Evolutionary conservation across 805 yeast genomes (phyloP).

Genomic region (Peterozyma toletana): DNA sequence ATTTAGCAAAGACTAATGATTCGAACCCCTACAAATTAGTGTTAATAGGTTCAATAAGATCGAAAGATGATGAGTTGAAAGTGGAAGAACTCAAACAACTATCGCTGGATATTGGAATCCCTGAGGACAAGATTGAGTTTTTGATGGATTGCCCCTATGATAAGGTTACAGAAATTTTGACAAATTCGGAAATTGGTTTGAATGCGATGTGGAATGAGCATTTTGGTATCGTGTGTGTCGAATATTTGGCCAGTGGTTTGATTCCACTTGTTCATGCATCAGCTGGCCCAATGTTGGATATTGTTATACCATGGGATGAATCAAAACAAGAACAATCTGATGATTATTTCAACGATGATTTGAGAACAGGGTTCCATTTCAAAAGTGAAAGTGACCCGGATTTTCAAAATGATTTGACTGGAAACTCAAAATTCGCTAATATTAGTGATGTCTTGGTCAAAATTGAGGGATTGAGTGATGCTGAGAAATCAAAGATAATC

Average conservation of each 20-base stretch:
- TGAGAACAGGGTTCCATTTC: constrained; percentile 76
- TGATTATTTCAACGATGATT: constrained; percentile 19
- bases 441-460: constrained; percentile 42
- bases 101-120: constrained; percentile 36
- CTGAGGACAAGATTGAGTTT: constrained; percentile 38
- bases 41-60: constrained; percentile 81
- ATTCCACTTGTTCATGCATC: constrained; percentile 90
- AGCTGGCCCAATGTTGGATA: constrained; percentile 91
- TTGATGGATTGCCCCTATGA: constrained; percentile 70
- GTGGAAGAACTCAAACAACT: constrained; percentile 41
- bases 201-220: constrained; percentile 99
- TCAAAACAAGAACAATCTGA: constrained; percentile 16
- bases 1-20: constrained; percentile 21
- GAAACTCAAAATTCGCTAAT: constrained; percentile 28
- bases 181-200: constrained; percentile 62
- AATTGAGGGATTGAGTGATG: constrained; percentile 15
- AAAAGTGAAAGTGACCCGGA: constrained; percentile 70
- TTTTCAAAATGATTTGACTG: constrained; percentile 19
- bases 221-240: constrained; percentile 96
- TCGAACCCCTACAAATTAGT: constrained; percentile 47
- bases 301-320: constrained; percentile 53
- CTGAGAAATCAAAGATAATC: constrained; percentile 15
- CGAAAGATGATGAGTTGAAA: constrained; percentile 52
- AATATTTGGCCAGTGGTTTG: constrained; percentile 77
- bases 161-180: constrained; percentile 47